Base-by-base conservation (phyloP, 345 rosid genomes). In the Camelina neglecta region DNA sequence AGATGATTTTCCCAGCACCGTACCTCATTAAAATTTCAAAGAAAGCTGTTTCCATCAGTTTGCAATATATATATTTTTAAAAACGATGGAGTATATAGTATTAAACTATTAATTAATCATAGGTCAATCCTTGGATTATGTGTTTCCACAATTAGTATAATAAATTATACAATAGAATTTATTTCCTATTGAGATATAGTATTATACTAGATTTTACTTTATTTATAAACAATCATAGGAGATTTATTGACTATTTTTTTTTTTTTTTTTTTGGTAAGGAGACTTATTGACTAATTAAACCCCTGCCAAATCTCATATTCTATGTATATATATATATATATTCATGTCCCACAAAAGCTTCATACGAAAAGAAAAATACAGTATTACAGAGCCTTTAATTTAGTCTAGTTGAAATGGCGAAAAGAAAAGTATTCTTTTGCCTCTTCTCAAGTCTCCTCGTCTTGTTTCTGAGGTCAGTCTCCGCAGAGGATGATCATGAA, bases 381-480 rank as follows among this genome's bases (percentile, higher is more conserved):
- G 29, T 26, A 7, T 18, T 6, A 47, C 4, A 33, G 49, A 8
- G 57, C 21, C 8, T 33, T 56, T 71, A 33, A 44, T 44, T 36
- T 55, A 23, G 16, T 36, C 21, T 11, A 58, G 20, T 18, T 3
- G 11, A 71, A 48, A 71, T 71, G 75, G 39, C 10, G 59, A 35
- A 60, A 71, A 23, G 11, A 15, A n/a, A 49, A 60, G 9, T 16
- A 33, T 59, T 60, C 5, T 15, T 13, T 23, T 15, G 38, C 56
- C 57, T 70, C 35, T 45, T 59, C 47, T 47, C 66, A 71, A 45
- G n/a, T 47, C 66, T 71, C 56, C 31, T 71, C 11, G 56, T 71
- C 47, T 60, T 59, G 58, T 18, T 21, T 47, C 51, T 44, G 35
- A 7, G 64, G 42, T 20, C 48, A 56, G 57, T 47, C 58, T 59